Conservation (phyloP, 495 filamentous ascomycete genomes). For the Penicillium pancosmium region DNA sequence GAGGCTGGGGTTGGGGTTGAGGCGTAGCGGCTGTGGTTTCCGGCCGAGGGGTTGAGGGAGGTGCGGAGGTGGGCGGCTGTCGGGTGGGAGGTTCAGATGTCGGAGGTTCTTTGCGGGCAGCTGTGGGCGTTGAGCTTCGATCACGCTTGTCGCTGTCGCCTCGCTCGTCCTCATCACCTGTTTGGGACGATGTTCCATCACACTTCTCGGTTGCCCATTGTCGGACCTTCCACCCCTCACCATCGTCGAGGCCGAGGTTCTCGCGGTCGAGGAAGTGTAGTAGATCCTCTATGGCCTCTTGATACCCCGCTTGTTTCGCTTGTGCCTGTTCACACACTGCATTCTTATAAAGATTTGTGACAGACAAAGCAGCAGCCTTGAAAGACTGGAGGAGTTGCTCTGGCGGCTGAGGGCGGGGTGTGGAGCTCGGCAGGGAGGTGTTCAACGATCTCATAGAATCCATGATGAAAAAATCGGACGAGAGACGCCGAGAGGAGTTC, state of each 20-base stretch:
- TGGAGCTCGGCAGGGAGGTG: slow-evolving; percentile 62
- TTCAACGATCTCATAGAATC: slow-evolving; percentile 77
- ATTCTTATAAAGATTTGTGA: slow-evolving; percentile 94
- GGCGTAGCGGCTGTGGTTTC: slow-evolving; percentile 13
- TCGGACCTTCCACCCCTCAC: slow-evolving; percentile 78
- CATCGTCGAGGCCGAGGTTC: slow-evolving; percentile 73
- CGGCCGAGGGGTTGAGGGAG: slow-evolving; percentile 36
- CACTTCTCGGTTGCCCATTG: slow-evolving; percentile 83
- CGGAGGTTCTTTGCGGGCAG: slow-evolving; percentile 53
- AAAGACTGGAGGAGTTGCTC: slow-evolving; percentile 88
- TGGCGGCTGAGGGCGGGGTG: slow-evolving; percentile 60
- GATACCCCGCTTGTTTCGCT: slow-evolving; percentile 78
- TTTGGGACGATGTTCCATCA: slow-evolving; percentile 61
- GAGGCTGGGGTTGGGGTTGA: slow-evolving; percentile 23
- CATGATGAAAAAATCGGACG: slow-evolving; percentile 45
- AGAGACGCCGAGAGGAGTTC: background rate
- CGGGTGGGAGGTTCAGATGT: slow-evolving; percentile 34
- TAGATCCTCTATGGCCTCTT: slow-evolving; percentile 91
- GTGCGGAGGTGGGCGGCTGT: slow-evolving; percentile 40
- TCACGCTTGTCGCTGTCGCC: slow-evolving; percentile 55
- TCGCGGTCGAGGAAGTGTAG: slow-evolving; percentile 80
- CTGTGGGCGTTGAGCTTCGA: slow-evolving; percentile 61
- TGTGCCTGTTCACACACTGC: slow-evolving; percentile 76
- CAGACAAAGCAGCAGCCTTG: slow-evolving; percentile 87
- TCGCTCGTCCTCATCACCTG: slow-evolving; percentile 72